Base-by-base conservation (phyloP, 148 eudicot species). In the Chenopodium album region DNA sequence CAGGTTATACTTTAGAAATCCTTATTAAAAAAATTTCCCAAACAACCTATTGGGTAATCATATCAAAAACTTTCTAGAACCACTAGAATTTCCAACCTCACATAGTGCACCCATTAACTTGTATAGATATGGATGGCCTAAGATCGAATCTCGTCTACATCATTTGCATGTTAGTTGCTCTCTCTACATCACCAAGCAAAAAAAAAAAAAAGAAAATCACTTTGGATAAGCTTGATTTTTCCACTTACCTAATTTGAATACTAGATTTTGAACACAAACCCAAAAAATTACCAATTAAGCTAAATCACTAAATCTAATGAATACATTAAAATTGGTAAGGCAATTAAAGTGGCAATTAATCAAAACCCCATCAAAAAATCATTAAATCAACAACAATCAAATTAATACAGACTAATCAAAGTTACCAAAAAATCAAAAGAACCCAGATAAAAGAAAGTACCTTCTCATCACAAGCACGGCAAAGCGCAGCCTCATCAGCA, bases 401-500 rank as follows among this genome's bases (percentile, higher is more conserved):
- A 78, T 7, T 20, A 74, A 9, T 20, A 34, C 9, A 2, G 79
- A 77, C 11, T 10, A 11, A 79, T 26, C 37, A 31, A 17, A 60
- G 78, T 8, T 79, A 34, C 12, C 14, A 11, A 78, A 71, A 71
- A 28, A 17, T 0, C 8, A 12, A 48, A 29, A 65, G 50, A 44
- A 60, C 48, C 66, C 47, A 20, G 11, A 9, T 37, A 41, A 75
- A 14, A 46, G 64, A n/a, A 22, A 3, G 20, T 70, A 95, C 98
- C 94, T 95, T 91, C 47, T 95, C 90, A 86, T 95, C 99, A 78
- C 99, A 95, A 76, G 97, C 82, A 81, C 87, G 94, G 84, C 99
- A 95, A 17, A 95, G 98, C 77, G 99, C 94, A 73, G 99, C 99
- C 85, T 95, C 99, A 76, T 95, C 99, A 7, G 99, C 99, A 65